Percentiles rank a stretch among this genome's conserved stretches.
These are phyloP conservation scores for Lachnellula suecica DNA, from an alignment of 2,329 filamentous ascomycete species.

Conservation along the genomic window DNA sequence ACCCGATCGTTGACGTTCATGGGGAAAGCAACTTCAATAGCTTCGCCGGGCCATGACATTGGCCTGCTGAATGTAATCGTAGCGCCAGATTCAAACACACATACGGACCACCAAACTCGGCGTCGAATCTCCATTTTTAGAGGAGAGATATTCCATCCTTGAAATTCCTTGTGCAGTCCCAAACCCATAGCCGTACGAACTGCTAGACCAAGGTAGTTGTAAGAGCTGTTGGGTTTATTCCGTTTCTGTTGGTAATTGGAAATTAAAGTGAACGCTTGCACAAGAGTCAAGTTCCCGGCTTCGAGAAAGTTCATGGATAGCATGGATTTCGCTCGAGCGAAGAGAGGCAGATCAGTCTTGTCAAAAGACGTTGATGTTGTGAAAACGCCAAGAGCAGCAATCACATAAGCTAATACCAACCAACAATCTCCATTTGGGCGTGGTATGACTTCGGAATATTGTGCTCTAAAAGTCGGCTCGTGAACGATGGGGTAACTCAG, in stretches of 20 bases:
- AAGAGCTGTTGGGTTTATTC: constrained; percentile 50
- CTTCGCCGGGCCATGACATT: constrained; percentile 13
- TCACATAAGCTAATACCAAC: constrained; percentile 15
- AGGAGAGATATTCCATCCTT: constrained; percentile 13
- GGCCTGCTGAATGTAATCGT: constrained; percentile 20
- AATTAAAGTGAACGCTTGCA: constrained; percentile 43
- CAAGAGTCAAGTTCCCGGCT: constrained; percentile 43
- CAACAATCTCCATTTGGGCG: constrained; percentile 14
- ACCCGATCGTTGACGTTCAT: constrained; percentile 19
- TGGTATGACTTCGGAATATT: constrained; percentile 16
- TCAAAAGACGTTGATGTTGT: constrained; percentile 4
- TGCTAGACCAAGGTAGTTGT: constrained; percentile 84
- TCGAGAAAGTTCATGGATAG: constrained; percentile 44
- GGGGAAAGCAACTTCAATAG: constrained; percentile 14
- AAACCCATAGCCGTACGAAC: constrained; percentile 76
- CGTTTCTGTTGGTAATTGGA: constrained; percentile 37
- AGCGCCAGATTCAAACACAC: constrained; percentile 19
- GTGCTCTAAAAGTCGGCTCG: constrained; percentile 41
- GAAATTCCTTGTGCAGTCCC: constrained; percentile 40
- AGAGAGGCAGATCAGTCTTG: constrained; percentile 12
- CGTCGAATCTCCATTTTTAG: constrained; percentile 19
- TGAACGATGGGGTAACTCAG: constrained; percentile 45
- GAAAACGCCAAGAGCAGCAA: constrained; percentile 16
- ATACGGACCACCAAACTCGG: constrained; percentile 19
- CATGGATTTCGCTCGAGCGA: constrained; percentile 21